These are phyloP conservation scores for Lactarius pseudohatsudake DNA, from an alignment of 768 basidiomycete species.

Conservation along the genomic window DNA sequence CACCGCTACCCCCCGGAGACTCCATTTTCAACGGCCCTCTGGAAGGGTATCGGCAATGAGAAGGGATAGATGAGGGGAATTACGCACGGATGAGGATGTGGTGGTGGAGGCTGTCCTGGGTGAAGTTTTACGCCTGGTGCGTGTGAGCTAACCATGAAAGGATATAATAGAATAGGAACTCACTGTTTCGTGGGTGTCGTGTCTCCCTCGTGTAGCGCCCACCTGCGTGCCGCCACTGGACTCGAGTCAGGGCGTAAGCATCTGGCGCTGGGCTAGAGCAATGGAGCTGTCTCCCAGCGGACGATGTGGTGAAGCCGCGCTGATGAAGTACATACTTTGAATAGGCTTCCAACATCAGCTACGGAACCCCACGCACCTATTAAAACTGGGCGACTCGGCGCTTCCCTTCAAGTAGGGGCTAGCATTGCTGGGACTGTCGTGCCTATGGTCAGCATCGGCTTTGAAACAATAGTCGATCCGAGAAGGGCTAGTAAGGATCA, in stretches of 20 bases:
- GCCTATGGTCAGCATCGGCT: conserved; percentile 2
- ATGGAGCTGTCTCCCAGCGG: conserved; percentile 1
- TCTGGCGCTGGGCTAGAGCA: conserved; percentile 16
- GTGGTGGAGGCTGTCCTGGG: conserved; percentile 14
- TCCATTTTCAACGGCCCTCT: conserved; percentile 13
- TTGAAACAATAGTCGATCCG: not conserved
- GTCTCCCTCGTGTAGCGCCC: conserved; percentile 22
- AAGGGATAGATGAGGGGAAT: not conserved
- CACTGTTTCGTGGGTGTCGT: conserved; percentile 24
- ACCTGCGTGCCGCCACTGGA: conserved; percentile 22
- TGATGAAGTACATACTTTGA: not conserved
- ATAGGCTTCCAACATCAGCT: not conserved
- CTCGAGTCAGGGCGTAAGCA: conserved; percentile 29
- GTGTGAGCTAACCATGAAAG: conserved; percentile 8
- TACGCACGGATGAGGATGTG: conserved; percentile 13
- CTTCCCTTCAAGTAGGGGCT: conserved; percentile 27
- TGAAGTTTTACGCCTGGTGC: conserved; percentile 19
- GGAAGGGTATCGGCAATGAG: not conserved
- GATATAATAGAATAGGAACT: not conserved
- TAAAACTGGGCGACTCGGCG: conserved; percentile 17
- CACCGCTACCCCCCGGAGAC: conserved; percentile 19
- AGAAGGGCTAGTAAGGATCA: not conserved
- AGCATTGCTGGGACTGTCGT: conserved; percentile 19
- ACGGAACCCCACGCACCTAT: conserved; percentile 6
- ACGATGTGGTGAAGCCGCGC: conserved; percentile 14